Conservation (phyloP, 129 eudicot genomes). For the Ambrosia artemisiifolia region DNA sequence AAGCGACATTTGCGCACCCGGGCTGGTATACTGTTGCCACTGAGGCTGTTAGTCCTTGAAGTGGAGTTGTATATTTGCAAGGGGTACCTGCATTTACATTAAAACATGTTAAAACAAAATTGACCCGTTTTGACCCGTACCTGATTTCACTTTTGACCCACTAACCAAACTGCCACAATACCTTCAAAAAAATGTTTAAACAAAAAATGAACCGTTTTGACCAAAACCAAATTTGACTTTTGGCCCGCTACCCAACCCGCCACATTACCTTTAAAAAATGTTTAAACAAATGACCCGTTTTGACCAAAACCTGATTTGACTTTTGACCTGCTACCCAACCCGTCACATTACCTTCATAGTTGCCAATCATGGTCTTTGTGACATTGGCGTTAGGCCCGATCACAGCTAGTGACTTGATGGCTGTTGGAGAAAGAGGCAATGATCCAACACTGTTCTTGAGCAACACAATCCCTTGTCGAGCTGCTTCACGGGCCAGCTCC, state of each 20-base stretch:
- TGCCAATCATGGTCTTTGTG: slow-evolving; percentile 86
- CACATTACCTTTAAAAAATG: not conserved
- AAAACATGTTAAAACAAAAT: not conserved
- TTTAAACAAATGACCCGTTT: not conserved
- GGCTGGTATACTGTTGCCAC: slow-evolving; percentile 54
- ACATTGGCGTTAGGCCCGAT: slow-evolving; percentile 94
- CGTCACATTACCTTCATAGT: slow-evolving; percentile 62
- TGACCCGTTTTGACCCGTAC: not conserved
- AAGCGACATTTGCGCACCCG: slow-evolving; percentile 70
- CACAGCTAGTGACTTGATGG: slow-evolving; percentile 81
- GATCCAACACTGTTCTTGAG: slow-evolving; percentile 68
- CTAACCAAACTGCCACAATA: not conserved
- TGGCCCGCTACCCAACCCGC: no score
- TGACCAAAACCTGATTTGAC: not conserved
- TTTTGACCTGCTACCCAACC: not conserved
- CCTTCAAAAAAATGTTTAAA: no score
- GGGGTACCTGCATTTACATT: slow-evolving; percentile 55
- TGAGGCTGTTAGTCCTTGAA: slow-evolving; percentile 72
- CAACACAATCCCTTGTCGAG: slow-evolving; percentile 89
- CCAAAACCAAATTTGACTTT: no score
- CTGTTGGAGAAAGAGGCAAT: slow-evolving; percentile 66
- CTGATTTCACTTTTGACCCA: not conserved
- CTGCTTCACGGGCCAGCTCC: slow-evolving; percentile 91
- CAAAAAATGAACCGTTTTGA: no score
- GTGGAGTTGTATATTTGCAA: slow-evolving; percentile 76